Conservation (phyloP, 306 rosid genomes). For the Betula pendula region DNA sequence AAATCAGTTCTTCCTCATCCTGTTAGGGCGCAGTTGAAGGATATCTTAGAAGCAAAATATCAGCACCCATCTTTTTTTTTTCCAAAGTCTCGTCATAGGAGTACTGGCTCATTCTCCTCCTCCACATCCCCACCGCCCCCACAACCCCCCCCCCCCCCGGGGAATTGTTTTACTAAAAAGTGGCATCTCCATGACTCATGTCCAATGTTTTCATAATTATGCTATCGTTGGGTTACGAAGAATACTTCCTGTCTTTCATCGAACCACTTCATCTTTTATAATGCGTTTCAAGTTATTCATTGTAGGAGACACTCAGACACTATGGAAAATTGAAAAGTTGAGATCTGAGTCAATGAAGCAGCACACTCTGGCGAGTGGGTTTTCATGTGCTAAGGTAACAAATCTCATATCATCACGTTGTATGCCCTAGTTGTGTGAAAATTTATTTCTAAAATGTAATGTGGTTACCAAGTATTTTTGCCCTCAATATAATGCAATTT, state of each 20-base stretch:
- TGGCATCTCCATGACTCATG: background rate
- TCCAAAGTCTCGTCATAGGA: background rate
- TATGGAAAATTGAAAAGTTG: constrained; percentile 75
- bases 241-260: background rate
- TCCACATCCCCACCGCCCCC: background rate
- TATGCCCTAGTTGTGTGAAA: constrained; percentile 1
- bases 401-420: background rate
- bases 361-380: constrained; percentile 66
- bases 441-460: constrained; percentile 12
- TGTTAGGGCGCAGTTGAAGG: background rate
- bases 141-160: too few relatives aligned
- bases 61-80: background rate
- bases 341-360: constrained; percentile 67
- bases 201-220: constrained; percentile 9
- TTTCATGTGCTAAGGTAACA: constrained; percentile 80
- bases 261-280: constrained; percentile 17
- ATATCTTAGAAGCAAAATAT: background rate
- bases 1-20: background rate
- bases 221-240: constrained; percentile 15
- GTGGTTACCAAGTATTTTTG: background rate
- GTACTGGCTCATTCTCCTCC: background rate
- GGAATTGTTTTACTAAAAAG: background rate
- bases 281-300: constrained; percentile 27
- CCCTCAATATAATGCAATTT: constrained; percentile 7
- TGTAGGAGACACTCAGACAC: constrained; percentile 65